Evolutionary conservation across 805 yeast genomes (phyloP), one percentile per base, ranked within the genome.

Genomic region (Yarrowia yakushimensis): DNA sequence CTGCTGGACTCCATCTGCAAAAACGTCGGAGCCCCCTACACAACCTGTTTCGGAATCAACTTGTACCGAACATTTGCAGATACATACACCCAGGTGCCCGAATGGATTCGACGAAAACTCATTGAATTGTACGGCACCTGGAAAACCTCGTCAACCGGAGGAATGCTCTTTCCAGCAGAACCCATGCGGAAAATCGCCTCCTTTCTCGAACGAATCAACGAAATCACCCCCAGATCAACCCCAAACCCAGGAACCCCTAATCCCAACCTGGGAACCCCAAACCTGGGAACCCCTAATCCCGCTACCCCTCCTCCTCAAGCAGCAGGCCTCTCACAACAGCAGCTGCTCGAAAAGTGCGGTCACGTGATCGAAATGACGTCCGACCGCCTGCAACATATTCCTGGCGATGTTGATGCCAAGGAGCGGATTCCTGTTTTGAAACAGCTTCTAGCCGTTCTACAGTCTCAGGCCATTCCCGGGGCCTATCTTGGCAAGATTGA

Each of bases 1-100:
- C 79, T 93, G 48, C 75, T 94, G 63, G 98, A 94, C 73, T 91
- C 97, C 17, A 88, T 94, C 52, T 88, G 93, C 75, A 94, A 94
- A 73, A 89, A 86, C 69, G 86, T 90, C 31, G 97, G 97, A 9
- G 81, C 85, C 65, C 97, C 98, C 1, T 94, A 93, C 72, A 88
- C 90, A n/a, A 79, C 85, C 7, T 73, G 88, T 59, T 84, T 94
- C 71, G 86, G 92, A 60, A 79, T 83, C 66, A 85, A 85, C 66
- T 76, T 91, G 50, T 87, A 82, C 75, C 82, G 81, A 67, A 77
- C 88, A 3, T 93, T 87, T 74, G 85, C 88, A 25, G 85, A 83
- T 65, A 86, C 91, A 2, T 94, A 88, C 71, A 81, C 89, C n/a
- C 76, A 86, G 62, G 93, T 89, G 39, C 86, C 85, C 69, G 96